Evolutionary conservation across 2,329 filamentous ascomycete genomes (phyloP), one percentile per base, ranked within the genome.

Genomic region (Beauveria varroae): DNA sequence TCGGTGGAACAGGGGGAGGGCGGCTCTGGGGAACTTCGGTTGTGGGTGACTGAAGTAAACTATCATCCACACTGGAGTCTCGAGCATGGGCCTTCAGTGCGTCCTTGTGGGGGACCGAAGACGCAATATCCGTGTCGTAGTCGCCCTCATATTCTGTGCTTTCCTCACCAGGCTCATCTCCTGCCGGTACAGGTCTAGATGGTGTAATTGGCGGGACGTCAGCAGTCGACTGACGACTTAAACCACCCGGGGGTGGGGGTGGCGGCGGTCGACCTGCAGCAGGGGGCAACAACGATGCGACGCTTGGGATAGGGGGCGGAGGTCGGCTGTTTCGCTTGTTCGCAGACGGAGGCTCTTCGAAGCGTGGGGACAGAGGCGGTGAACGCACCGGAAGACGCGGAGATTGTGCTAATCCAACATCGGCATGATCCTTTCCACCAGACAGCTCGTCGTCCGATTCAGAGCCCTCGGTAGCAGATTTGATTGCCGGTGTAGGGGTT

Each of bases 81-180:
- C 88, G 84, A 8, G 82, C 84, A 72, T 96, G 91, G 9, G 90
- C 79, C 73, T 93, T 96, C 64, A 98, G 75, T 1, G 93, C 93
- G 75, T 96, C 93, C 74, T 96, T 97, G 74, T 96, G 91, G 61
- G 90, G 91, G n/a, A 86, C 91, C 10, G 91, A 88, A n/a, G 93
- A 91, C 1, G 89, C 93, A 70, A 98, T 98, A 71, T 98, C 95
- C 7, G 95, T 98, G 68, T 98, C 95, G 71, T 98, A 98, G 70
- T 98, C 95, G 7, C 93, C 95, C 71, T 99, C 95, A 70, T 98
- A 98, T 70, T 97, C 93, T 0, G 91, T 96, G 40, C 91, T 83
- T 69, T 96, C 92, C 63, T 89, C 91, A 28, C 86, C 87, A 16
- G 88, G 87, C 37, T 86, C 86, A 37, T 89, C 87, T 26, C 76